phyloP scores from a whole-genome alignment of 805 yeast species.

The Kodamaea sagamina region DNA sequence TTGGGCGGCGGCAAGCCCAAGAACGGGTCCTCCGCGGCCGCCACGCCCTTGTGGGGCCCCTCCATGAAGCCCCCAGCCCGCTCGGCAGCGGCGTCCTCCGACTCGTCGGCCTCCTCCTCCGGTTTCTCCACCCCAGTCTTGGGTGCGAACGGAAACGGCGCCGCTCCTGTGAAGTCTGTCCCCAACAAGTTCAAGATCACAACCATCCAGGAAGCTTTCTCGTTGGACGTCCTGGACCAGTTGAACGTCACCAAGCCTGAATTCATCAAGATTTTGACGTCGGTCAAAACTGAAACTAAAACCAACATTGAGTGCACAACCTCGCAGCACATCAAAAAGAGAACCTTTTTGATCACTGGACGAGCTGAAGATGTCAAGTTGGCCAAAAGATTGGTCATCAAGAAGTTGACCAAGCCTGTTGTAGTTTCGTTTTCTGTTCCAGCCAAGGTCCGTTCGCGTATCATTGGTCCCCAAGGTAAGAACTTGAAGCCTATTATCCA shows the following conservation, averaged over 20 bases:
- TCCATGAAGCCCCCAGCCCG: conserved; percentile 24
- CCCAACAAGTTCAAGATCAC: conserved; percentile 43
- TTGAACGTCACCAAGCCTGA: conserved; percentile 62
- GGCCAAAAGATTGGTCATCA: conserved; percentile 76
- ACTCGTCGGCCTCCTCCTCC: conserved; percentile 10
- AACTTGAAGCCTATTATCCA: conserved; percentile 77
- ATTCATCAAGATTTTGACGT: conserved; percentile 63
- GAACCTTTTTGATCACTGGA: conserved; percentile 85
- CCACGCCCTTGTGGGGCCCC: conserved; percentile 45
- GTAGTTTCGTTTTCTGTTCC: conserved; percentile 66
- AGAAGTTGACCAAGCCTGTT: conserved; percentile 76
- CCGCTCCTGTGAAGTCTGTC: conserved; percentile 18
- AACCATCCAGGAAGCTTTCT: conserved; percentile 75
- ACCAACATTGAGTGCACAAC: conserved; percentile 83
- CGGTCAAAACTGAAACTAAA: conserved; percentile 58
- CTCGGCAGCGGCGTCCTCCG: conserved; percentile 20
- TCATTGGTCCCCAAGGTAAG: conserved; percentile 87
- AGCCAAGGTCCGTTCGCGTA: conserved; percentile 68
- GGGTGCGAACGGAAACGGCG: conserved; percentile 15
- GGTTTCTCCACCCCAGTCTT: conserved; percentile 22
- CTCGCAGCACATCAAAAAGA: conserved; percentile 69
- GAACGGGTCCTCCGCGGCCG: conserved; percentile 8
- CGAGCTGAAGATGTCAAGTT: conserved; percentile 59
- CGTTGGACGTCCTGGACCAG: conserved; percentile 70
- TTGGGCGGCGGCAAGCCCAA: conserved; percentile 51